These are phyloP conservation scores for Pichia ethanolica DNA, from an alignment of 805 yeast species.

Conservation along the genomic window DNA sequence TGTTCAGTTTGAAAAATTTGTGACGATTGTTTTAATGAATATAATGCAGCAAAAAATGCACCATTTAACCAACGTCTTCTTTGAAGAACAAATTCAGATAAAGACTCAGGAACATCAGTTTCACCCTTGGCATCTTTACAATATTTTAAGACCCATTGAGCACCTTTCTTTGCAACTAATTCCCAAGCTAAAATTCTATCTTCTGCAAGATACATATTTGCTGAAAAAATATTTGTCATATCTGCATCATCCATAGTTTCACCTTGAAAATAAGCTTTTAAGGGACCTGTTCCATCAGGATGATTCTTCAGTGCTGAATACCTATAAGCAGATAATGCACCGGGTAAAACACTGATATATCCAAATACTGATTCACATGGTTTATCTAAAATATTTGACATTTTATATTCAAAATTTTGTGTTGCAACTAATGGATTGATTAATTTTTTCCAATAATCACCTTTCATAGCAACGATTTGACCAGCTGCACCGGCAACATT, in stretches of 20 bases:
- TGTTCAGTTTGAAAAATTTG: slow-evolving; percentile 89
- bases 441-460: slow-evolving; percentile 74
- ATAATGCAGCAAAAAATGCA: slow-evolving; percentile 92
- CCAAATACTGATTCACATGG: slow-evolving; percentile 92
- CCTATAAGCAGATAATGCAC: slow-evolving; percentile 92
- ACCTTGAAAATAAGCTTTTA: slow-evolving; percentile 83
- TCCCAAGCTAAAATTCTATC: slow-evolving; percentile 97
- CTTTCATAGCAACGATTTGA: slow-evolving; percentile 92
- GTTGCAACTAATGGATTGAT: slow-evolving; percentile 91
- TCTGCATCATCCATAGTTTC: slow-evolving; percentile 40
- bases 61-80: slow-evolving; percentile 99
- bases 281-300: slow-evolving; percentile 88
- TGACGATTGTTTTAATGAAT: slow-evolving; percentile 76
- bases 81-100: slow-evolving; percentile 92
- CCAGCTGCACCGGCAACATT: slow-evolving; percentile 99
- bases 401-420: slow-evolving; percentile 92
- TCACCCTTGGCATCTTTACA: slow-evolving; percentile 92
- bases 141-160: slow-evolving; percentile 84
- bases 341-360: slow-evolving; percentile 88
- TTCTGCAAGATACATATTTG: slow-evolving; percentile 95
- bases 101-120: slow-evolving; percentile 92
- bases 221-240: slow-evolving; percentile 71
- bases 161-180: slow-evolving; percentile 74
- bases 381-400: slow-evolving; percentile 93
- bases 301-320: slow-evolving; percentile 80